A percentile compares a stretch with the other conserved stretches of the same genome.
Conservation (phyloP, 1,139 yeast genomes). For the Suhomyces chickasaworum region DNA sequence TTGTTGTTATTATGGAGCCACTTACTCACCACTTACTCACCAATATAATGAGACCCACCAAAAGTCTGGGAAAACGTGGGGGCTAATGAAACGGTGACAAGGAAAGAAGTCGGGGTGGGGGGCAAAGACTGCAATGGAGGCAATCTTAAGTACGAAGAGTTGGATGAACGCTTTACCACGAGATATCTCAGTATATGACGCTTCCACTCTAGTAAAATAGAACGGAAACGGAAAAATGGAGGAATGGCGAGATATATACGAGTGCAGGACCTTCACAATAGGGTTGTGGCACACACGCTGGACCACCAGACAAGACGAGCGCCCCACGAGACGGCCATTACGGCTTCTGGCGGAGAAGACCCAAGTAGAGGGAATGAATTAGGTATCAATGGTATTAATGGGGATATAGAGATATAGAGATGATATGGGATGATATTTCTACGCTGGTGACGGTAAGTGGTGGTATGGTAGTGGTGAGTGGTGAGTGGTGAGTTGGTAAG, state of each 20-base stretch:
- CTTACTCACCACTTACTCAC: background rate
- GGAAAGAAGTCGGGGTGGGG: background rate
- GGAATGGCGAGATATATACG: slow-evolving; percentile 1
- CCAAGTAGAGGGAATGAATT: no score
- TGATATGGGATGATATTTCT: no score
- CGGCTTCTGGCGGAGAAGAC: background rate
- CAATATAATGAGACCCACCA: background rate
- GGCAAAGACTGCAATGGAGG: background rate
- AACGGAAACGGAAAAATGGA: slow-evolving; percentile 1
- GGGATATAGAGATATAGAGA: no score
- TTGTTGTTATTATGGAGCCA: background rate
- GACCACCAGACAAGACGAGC: background rate
- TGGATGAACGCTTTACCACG: background rate
- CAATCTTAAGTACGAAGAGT: background rate
- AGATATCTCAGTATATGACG: background rate
- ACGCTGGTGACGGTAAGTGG: no score
- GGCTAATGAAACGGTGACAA: background rate
- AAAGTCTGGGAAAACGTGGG: background rate
- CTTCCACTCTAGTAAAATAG: background rate
- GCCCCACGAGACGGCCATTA: background rate
- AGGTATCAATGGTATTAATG: no score
- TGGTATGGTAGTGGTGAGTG: no score
- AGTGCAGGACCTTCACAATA: background rate
- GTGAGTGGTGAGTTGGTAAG: no score
- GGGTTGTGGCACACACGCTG: slow-evolving; percentile 1